A percentile compares a stretch with the other conserved stretches of the same genome.
phyloP scores from a whole-genome alignment of 2,329 filamentous ascomycete genomes.

The Aspergillus oerlinghausenensis region DNA sequence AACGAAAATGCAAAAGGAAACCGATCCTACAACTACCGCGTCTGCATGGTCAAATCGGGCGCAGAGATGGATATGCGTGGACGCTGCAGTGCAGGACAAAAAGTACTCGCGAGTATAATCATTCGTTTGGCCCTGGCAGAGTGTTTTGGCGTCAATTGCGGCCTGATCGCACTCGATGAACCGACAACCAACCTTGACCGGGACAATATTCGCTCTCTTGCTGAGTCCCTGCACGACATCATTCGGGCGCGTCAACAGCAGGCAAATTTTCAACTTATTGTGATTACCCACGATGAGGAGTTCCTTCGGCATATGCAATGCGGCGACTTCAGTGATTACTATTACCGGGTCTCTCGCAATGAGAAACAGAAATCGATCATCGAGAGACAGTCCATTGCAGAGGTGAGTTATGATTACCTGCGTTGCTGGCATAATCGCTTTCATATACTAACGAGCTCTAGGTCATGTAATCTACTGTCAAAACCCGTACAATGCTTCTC shows the following conservation, averaged over 20 bases:
- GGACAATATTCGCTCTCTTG: conserved; percentile 89
- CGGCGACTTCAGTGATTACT: conserved; percentile 86
- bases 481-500: neutral
- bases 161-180: conserved; percentile 93
- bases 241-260: conserved; percentile 79
- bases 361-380: conserved; percentile 85
- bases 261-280: conserved; percentile 93
- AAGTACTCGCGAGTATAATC: conserved; percentile 94
- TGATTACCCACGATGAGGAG: conserved; percentile 98
- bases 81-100: conserved; percentile 92
- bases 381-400: conserved; percentile 55
- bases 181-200: conserved; percentile 94
- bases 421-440: neutral
- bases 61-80: conserved; percentile 99
- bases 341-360: conserved; percentile 81
- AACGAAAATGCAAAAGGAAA: conserved; percentile 70
- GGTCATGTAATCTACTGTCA: neutral
- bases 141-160: conserved; percentile 93
- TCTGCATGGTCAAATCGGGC: conserved; percentile 96
- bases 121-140: conserved; percentile 94
- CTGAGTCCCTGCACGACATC: conserved; percentile 78
- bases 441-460: neutral
- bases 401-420: conserved; percentile 31
- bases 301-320: conserved; percentile 92
- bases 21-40: conserved; percentile 91